These are phyloP conservation scores for Eucalyptus curtisii DNA, from an alignment of 345 rosid species.

Conservation along the genomic window DNA sequence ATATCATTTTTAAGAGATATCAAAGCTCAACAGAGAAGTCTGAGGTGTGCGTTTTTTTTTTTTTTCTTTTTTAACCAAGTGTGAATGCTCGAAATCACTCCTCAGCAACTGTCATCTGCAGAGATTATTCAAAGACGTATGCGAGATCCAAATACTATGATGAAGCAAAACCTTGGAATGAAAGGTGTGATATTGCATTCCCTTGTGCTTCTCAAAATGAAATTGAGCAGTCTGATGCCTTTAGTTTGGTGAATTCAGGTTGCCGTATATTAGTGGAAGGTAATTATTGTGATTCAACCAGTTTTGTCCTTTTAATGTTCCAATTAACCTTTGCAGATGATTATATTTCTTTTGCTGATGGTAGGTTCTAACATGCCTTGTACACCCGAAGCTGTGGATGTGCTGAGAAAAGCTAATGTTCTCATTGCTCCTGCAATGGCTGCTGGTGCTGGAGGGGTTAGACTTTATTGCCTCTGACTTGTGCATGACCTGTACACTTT, in stretches of 20 bases:
- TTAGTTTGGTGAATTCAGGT: constrained; percentile 81
- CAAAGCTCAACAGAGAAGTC: constrained; percentile 91
- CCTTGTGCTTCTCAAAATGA: constrained; percentile 96
- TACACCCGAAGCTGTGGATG: constrained; percentile 86
- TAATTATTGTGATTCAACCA: constrained; percentile 4
- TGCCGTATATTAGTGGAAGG: constrained; percentile 93
- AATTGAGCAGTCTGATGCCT: constrained; percentile 92
- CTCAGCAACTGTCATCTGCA: constrained; percentile 17
- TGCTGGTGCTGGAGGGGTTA: constrained; percentile 98
- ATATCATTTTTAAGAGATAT: constrained; percentile 91
- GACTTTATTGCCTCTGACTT: not conserved
- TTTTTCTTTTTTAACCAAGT: not conserved
- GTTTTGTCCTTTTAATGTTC: not conserved
- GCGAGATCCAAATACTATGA: constrained; percentile 93
- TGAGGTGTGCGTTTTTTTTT: constrained; percentile 38
- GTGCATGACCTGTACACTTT: not conserved
- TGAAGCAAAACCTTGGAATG: constrained; percentile 95
- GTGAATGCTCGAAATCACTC: not conserved
- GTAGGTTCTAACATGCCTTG: constrained; percentile 97
- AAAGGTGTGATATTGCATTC: constrained; percentile 90
- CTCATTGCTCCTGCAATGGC: constrained; percentile 96
- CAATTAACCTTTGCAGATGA: not conserved
- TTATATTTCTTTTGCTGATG: not conserved
- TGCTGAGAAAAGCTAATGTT: constrained; percentile 78
- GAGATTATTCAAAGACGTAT: constrained; percentile 98